These are phyloP conservation scores for Curvularia spicifera DNA, from an alignment of 2,329 filamentous ascomycete genomes.

Conservation along the genomic window DNA sequence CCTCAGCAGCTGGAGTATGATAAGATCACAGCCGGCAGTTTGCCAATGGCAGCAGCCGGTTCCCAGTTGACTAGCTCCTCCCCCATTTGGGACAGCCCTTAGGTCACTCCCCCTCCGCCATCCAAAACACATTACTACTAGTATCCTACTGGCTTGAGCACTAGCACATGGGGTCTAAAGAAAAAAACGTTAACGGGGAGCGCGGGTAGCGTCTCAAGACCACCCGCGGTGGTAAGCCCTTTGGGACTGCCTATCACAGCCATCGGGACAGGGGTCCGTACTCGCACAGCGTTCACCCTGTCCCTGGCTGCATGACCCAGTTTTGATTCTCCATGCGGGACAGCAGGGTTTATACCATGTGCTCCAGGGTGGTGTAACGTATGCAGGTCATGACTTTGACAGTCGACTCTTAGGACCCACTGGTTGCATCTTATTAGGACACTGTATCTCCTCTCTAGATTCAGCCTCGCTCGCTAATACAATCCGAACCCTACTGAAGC, in stretches of 20 bases:
- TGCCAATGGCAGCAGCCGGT: background rate
- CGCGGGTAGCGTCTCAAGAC: slow-evolving; percentile 11
- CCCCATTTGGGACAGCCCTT: background rate
- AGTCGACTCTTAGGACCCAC: slow-evolving; percentile 10
- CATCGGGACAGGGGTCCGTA: slow-evolving; percentile 15
- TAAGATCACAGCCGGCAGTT: background rate
- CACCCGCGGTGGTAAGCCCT: slow-evolving; percentile 12
- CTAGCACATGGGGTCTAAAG: slow-evolving; percentile 13
- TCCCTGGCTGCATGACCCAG: slow-evolving; percentile 24
- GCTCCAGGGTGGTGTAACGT: slow-evolving; percentile 15
- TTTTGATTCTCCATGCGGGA: slow-evolving; percentile 25
- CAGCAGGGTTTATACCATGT: slow-evolving; percentile 21
- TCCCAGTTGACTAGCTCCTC: background rate
- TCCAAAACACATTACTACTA: background rate
- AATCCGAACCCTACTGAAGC: background rate
- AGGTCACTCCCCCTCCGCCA: background rate
- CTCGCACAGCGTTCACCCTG: slow-evolving; percentile 19
- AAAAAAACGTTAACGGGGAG: slow-evolving; percentile 4
- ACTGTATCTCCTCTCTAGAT: slow-evolving; percentile 8
- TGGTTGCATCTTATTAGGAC: slow-evolving; percentile 15
- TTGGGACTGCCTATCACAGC: slow-evolving; percentile 12
- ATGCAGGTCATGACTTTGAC: slow-evolving; percentile 17
- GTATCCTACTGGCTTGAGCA: slow-evolving; percentile 9
- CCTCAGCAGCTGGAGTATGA: background rate
- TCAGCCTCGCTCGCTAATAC: slow-evolving; percentile 9